Evolutionary conservation across 2,329 filamentous ascomycete species (phyloP).

Genomic region (Tolypocladium pustulatum): DNA sequence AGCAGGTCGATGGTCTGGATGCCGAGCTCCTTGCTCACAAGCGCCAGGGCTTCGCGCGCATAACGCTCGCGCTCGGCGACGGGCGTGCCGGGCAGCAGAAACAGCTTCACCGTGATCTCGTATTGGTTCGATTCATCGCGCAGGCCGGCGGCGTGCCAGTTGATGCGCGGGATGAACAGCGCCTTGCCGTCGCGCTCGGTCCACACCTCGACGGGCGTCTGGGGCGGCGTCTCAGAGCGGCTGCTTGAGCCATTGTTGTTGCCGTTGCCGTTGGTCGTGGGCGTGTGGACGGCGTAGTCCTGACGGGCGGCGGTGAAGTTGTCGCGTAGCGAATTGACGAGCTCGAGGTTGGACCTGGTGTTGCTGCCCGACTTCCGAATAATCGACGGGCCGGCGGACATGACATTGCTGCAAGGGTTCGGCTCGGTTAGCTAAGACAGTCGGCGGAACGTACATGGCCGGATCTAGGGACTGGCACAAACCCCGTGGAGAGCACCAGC

Average conservation of each 20-base stretch:
- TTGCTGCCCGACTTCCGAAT: conserved; percentile 62
- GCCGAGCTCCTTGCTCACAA: conserved; percentile 72
- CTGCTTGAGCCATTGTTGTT: conserved; percentile 18
- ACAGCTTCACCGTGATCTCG: conserved; percentile 91
- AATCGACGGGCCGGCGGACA: conserved; percentile 73
- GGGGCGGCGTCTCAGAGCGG: conserved; percentile 12
- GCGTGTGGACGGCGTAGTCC: conserved; percentile 33
- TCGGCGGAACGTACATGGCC: not conserved
- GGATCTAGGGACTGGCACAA: conserved; percentile 24
- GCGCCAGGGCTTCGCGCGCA: conserved; percentile 64
- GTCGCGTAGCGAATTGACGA: conserved; percentile 76
- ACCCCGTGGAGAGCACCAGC: conserved; percentile 80
- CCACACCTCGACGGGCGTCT: conserved; percentile 44
- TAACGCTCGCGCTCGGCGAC: conserved; percentile 56
- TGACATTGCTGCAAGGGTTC: conserved; percentile 54
- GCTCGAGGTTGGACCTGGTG: conserved; percentile 83
- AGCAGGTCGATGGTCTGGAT: conserved; percentile 72
- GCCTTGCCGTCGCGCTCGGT: conserved; percentile 50
- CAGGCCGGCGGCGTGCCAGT: conserved; percentile 60
- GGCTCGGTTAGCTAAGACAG: not conserved
- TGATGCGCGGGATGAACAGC: conserved; percentile 69
- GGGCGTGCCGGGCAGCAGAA: conserved; percentile 70
- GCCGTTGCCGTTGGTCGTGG: conserved; percentile 21
- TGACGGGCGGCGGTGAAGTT: conserved; percentile 71
- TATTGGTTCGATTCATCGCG: conserved; percentile 76